These are phyloP conservation scores for Prunus campanulata DNA, from an alignment of 306 rosid genomes.

Conservation along the genomic window DNA sequence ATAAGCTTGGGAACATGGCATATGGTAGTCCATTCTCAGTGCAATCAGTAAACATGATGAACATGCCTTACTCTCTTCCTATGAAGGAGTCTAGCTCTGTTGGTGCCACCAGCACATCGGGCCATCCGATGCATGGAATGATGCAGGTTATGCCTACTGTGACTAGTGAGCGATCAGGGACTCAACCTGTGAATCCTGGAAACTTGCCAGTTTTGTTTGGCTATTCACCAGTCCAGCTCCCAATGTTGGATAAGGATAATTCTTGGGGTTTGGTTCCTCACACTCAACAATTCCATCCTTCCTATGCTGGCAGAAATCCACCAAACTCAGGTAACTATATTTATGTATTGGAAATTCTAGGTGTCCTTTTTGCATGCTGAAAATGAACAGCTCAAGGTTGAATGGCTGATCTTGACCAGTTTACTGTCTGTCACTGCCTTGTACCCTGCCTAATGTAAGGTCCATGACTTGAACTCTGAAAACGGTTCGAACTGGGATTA, in stretches of 20 bases:
- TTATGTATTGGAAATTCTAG: constrained; percentile 20
- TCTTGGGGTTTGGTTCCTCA: constrained; percentile 73
- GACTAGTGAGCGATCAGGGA: constrained; percentile 53
- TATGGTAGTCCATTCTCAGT: constrained; percentile 51
- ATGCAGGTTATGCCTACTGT: constrained; percentile 61
- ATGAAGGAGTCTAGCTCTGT: constrained; percentile 56
- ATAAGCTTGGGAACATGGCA: constrained; percentile 51
- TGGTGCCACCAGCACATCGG: constrained; percentile 40
- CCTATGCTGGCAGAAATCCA: constrained; percentile 59
- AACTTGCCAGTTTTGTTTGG: constrained; percentile 77
- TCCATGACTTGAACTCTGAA: too few relatives aligned
- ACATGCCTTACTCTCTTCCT: constrained; percentile 49
- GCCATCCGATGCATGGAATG: constrained; percentile 54
- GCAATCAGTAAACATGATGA: constrained; percentile 67
- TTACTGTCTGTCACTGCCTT: too few relatives aligned
- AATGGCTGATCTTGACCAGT: too few relatives aligned
- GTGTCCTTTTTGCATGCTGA: neutral
- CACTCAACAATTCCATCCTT: constrained; percentile 68
- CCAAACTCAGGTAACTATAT: constrained; percentile 62
- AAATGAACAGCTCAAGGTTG: neutral
- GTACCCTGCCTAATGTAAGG: too few relatives aligned
- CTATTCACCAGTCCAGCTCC: constrained; percentile 76
- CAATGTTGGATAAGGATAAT: constrained; percentile 73
- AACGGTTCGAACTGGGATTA: too few relatives aligned
- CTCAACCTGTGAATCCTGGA: constrained; percentile 51